Base-by-base conservation (phyloP, 306 rosid genomes). In the Mimosa bimucronata region DNA sequence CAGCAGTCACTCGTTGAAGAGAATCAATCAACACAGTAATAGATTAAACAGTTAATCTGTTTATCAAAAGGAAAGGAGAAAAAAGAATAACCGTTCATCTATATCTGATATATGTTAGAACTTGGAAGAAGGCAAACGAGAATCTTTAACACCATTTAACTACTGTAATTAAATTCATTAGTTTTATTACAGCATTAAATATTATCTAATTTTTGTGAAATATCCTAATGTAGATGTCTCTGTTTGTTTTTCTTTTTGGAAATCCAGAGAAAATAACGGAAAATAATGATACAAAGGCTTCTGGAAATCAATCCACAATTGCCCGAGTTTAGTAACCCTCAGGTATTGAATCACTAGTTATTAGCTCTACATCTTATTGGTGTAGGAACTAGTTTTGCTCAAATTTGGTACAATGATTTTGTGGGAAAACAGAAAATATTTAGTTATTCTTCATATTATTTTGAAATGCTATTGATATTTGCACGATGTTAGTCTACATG, bases 401-500 rank as follows among this genome's bases (percentile, higher is more conserved):
- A 23, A 23, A 1, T 67, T 76, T 29, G 31, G 16, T 61, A 55
- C 46, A 75, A 9, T 9, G 23, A 29, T 75, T 74, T 74, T 71
- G 30, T 23, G 61, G 55, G 52, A 30, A 62, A 55, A 38, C 6
- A 9, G 67, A 45, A 66, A 79, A 44, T 41, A 12, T 61, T 61
- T 14, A 60, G 79, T 57, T 65, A 19, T 18, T 37, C 38, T 79
- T 29, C 50, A 16, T 34, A 72, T 21, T 75, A 70, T 79, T 61
- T 70, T 62, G 61, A 50, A 50, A 50, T 50, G n/a, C n/a, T n/a
- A 3, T 50, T 42, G 10, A 62, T 75, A 80, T 77, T 13, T 52
- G 53, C 84, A 93, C 98, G 92, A 90, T 70, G 89, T 71, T 29
- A 98, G 97, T 74, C 87, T 93, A 82, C 98, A 95, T 85, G 91